Conservation (phyloP, 257 asterid genomes). For the Anisodus tanguticus region DNA sequence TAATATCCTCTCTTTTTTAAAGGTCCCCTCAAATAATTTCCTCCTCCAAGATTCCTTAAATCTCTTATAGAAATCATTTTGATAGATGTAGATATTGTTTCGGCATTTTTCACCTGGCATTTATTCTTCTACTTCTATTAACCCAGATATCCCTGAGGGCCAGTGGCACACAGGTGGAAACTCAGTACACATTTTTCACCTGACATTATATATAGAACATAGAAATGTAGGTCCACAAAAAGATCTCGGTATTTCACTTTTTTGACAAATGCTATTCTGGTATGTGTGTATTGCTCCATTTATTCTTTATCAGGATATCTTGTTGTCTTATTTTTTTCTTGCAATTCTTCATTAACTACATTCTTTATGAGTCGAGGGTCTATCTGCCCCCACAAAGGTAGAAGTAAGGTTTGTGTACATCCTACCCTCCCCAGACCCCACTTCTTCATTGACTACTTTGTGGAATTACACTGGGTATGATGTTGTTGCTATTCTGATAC, state of each 20-base stretch:
- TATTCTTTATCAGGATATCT: no score
- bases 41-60: neutral
- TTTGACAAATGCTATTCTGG: neutral
- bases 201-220: neutral
- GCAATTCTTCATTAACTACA: no score
- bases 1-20: neutral
- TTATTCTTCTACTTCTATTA: constrained; percentile 14
- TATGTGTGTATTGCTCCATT: neutral
- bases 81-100: neutral
- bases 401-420: no score
- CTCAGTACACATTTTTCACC: neutral
- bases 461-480: no score
- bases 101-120: neutral
- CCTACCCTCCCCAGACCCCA: no score
- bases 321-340: no score
- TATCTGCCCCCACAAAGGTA: no score
- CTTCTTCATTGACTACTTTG: no score
- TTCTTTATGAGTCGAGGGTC: no score
- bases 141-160: neutral
- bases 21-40: neutral
- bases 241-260: neutral
- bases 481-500: neutral
- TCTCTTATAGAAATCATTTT: constrained; percentile 14
- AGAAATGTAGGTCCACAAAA: neutral
- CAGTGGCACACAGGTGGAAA: neutral